Percentiles rank a stretch among this genome's conserved stretches.
Evolutionary conservation across 2,329 filamentous ascomycete species (phyloP).

Genomic region (Aspergillus sp.): DNA sequence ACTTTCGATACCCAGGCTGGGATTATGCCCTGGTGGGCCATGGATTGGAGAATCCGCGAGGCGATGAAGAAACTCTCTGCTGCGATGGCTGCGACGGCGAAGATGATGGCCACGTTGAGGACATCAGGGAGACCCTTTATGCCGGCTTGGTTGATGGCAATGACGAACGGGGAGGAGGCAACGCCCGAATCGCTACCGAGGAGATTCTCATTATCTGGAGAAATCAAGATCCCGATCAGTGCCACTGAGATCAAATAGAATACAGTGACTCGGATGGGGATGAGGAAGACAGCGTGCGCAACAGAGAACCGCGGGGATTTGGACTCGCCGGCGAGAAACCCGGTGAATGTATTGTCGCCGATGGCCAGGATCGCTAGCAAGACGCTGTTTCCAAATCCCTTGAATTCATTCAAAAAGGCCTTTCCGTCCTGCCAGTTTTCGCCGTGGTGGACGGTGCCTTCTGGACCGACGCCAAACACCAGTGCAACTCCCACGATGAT

Average conservation of each 20-base stretch:
- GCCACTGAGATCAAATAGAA: slow-evolving; percentile 2
- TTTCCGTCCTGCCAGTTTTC: slow-evolving; percentile 1
- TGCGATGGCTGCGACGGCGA: neutral
- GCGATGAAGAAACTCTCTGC: slow-evolving; percentile 7
- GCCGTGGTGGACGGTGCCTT: neutral
- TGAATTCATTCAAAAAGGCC: slow-evolving; percentile 1
- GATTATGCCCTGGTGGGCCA: neutral
- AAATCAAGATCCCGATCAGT: slow-evolving; percentile 2
- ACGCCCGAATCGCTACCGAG: neutral
- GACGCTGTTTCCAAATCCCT: neutral
- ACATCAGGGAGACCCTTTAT: slow-evolving; percentile 3
- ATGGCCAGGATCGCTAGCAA: slow-evolving; percentile 1
- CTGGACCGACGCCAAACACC: neutral
- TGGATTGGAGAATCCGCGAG: slow-evolving; percentile 1
- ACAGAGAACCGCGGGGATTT: slow-evolving; percentile 1
- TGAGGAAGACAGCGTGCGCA: neutral
- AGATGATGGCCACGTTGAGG: slow-evolving; percentile 7
- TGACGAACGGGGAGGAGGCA: slow-evolving; percentile 3
- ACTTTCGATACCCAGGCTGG: neutral
- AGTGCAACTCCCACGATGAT: slow-evolving; percentile 1
- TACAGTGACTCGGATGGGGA: neutral
- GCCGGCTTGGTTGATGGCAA: slow-evolving; percentile 1
- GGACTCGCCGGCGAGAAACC: slow-evolving; percentile 1
- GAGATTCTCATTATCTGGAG: neutral
- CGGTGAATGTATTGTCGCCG: slow-evolving; percentile 2